Conservation (phyloP, 352 stramenopile species). For the Phytophthora podocarpi region DNA sequence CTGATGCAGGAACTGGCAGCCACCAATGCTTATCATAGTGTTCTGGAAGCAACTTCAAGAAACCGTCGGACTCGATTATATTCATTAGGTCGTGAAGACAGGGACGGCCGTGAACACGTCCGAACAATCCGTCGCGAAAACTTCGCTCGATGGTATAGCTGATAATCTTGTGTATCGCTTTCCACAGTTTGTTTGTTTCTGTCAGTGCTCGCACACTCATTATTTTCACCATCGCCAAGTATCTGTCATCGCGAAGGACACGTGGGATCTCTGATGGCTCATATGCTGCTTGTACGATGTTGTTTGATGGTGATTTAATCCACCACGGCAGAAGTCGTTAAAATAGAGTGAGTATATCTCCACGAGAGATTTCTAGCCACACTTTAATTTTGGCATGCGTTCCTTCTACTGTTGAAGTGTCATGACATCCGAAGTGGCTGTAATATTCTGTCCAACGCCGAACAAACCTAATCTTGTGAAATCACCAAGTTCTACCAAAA, state of each 20-base stretch:
- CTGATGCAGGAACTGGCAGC: no score
- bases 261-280: not conserved
- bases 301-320: not conserved
- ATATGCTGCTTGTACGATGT: not conserved
- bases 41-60: not conserved
- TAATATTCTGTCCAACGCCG: not conserved
- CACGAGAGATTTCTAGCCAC: not conserved
- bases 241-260: not conserved
- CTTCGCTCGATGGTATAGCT: not conserved
- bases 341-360: not conserved
- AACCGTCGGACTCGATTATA: not conserved
- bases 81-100: constrained; percentile 5
- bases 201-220: not conserved
- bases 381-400: constrained; percentile 1
- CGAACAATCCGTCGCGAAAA: not conserved
- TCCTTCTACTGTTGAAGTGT: not conserved
- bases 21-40: constrained; percentile 8
- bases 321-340: constrained; percentile 3
- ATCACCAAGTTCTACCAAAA: constrained; percentile 1
- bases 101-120: not conserved
- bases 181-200: not conserved
- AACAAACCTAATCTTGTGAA: constrained; percentile 1
- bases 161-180: not conserved
- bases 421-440: not conserved
- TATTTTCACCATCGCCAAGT: not conserved